Evolutionary conservation across 768 basidiomycete species (phyloP).

Genomic region (Mycena amicta): DNA sequence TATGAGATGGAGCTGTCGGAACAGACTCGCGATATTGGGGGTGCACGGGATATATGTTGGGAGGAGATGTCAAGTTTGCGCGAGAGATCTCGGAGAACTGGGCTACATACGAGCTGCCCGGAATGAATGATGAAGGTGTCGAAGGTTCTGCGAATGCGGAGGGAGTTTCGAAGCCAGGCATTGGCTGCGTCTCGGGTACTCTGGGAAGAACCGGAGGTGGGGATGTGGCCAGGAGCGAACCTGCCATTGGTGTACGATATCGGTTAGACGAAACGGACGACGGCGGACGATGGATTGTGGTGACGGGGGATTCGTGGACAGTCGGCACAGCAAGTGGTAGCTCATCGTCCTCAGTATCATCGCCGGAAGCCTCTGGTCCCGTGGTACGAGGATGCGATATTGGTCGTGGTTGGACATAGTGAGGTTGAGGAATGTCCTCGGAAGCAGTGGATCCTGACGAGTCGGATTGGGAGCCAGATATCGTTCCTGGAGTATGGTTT

Average conservation of each 20-base stretch:
- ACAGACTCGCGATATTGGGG: slow-evolving; percentile 38
- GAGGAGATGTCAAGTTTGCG: slow-evolving; percentile 39
- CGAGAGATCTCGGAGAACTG: slow-evolving; percentile 44
- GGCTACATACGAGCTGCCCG: slow-evolving; percentile 41
- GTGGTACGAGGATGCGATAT: slow-evolving; percentile 32
- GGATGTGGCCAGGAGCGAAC: slow-evolving; percentile 56
- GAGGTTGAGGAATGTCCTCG: slow-evolving; percentile 35
- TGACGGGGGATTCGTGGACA: slow-evolving; percentile 30
- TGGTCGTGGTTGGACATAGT: slow-evolving; percentile 26
- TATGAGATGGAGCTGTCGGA: slow-evolving; percentile 28
- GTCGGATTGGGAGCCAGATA: slow-evolving; percentile 58
- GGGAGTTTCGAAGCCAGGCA: slow-evolving; percentile 68
- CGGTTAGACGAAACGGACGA: slow-evolving; percentile 79
- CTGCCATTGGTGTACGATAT: slow-evolving; percentile 77
- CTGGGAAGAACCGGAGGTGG: slow-evolving; percentile 49
- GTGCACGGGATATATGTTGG: slow-evolving; percentile 38
- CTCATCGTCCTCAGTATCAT: slow-evolving; percentile 53
- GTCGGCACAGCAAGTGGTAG: slow-evolving; percentile 38
- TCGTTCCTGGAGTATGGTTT: slow-evolving; percentile 36
- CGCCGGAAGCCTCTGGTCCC: slow-evolving; percentile 45
- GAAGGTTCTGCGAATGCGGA: slow-evolving; percentile 68
- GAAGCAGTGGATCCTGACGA: slow-evolving; percentile 69
- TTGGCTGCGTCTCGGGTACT: slow-evolving; percentile 70
- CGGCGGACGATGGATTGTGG: slow-evolving; percentile 58
- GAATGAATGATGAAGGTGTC: slow-evolving; percentile 40